A percentile compares a stretch with the other conserved stretches of the same genome.
Evolutionary conservation across 2,329 filamentous ascomycete species (phyloP).

Genomic region (Pestalotiopsis sp.): DNA sequence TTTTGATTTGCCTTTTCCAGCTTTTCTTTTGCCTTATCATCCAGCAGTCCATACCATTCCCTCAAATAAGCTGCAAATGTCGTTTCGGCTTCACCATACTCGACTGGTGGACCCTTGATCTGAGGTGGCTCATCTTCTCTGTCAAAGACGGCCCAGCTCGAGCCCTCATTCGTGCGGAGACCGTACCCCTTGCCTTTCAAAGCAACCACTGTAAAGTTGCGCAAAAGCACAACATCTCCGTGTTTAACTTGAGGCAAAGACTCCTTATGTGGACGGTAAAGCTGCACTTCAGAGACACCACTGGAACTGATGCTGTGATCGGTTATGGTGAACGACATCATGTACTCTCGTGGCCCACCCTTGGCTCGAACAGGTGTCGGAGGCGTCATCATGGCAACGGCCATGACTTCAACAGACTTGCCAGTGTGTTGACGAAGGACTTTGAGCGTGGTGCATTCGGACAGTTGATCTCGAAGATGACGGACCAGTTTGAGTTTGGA

Average conservation of each 20-base stretch:
- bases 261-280: constrained; percentile 61
- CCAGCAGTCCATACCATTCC: constrained; percentile 52
- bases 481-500: constrained; percentile 50
- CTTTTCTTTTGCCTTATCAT: constrained; percentile 47
- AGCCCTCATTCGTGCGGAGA: constrained; percentile 55
- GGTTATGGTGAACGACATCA: constrained; percentile 59
- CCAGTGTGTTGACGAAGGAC: constrained; percentile 51
- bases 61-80: constrained; percentile 51
- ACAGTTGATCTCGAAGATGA: constrained; percentile 49
- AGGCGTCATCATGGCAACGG: constrained; percentile 54
- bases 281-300: constrained; percentile 54
- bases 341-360: constrained; percentile 60
- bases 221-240: constrained; percentile 62
- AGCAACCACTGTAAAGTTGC: constrained; percentile 56
- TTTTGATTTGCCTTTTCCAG: constrained; percentile 51
- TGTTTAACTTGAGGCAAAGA: constrained; percentile 56
- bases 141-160: constrained; percentile 66
- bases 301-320: constrained; percentile 57
- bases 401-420: constrained; percentile 56
- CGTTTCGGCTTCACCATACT: constrained; percentile 53
- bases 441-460: constrained; percentile 56
- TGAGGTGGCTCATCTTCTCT: constrained; percentile 46
- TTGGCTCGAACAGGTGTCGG: constrained; percentile 57
- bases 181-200: constrained; percentile 59
- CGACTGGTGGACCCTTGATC: constrained; percentile 62